Percentiles rank a stretch among this genome's conserved stretches.
phyloP scores from a whole-genome alignment of 2,329 filamentous ascomycete genomes.

The Trichoderma koningii region DNA sequence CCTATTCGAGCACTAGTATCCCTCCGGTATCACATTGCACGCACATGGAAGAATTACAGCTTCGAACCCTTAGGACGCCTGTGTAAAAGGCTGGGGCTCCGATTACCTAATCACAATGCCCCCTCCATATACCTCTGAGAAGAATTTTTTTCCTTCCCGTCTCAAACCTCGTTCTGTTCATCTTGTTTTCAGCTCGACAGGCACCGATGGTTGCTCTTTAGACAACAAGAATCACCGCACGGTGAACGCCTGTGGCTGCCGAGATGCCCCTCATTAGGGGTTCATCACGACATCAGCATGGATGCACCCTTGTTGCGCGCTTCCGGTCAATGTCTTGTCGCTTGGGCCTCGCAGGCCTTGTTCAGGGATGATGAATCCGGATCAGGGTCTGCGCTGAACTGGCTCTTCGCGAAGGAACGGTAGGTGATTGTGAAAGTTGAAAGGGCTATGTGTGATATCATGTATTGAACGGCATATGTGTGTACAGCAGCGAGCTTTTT shows the following conservation, averaged over 20 bases:
- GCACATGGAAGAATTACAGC: no score
- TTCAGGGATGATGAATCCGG: conserved; percentile 8
- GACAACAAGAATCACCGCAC: not conserved
- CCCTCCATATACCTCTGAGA: conserved; percentile 5
- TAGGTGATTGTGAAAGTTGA: not conserved
- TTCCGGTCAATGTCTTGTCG: not conserved
- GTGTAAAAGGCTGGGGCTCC: not conserved
- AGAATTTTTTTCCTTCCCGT: conserved; percentile 14
- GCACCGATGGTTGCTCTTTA: not conserved
- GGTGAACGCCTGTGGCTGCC: not conserved
- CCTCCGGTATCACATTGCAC: no score
- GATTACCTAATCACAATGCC: conserved; percentile 16
- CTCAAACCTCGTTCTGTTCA: conserved; percentile 10
- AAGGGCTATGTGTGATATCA: not conserved
- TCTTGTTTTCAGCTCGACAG: conserved; percentile 21
- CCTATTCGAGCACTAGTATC: no score
- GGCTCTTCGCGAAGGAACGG: not conserved
- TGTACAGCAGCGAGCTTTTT: conserved; percentile 58
- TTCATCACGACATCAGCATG: not conserved
- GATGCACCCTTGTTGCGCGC: not conserved
- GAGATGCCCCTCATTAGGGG: not conserved
- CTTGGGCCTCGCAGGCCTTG: not conserved
- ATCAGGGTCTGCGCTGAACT: not conserved
- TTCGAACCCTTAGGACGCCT: no score
- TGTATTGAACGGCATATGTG: conserved; percentile 54